phyloP scores from a whole-genome alignment of 352 stramenopile genomes.

The Phytophthora pisi region DNA sequence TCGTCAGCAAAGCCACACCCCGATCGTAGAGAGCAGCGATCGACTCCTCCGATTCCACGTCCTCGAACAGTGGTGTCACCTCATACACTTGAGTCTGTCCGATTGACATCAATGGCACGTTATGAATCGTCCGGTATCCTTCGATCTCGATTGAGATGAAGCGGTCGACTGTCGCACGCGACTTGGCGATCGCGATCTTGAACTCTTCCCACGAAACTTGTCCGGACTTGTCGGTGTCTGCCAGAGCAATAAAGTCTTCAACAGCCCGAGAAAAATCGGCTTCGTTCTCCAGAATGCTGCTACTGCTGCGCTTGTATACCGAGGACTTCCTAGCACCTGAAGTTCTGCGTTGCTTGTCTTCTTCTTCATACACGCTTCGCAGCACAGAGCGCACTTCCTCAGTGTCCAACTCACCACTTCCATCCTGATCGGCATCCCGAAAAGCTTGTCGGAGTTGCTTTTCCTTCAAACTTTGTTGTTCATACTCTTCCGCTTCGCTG shows the following conservation, averaged over 20 bases:
- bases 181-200: conserved; percentile 83
- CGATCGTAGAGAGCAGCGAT: conserved; percentile 73
- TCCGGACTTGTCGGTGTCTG: conserved; percentile 79
- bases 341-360: conserved; percentile 55
- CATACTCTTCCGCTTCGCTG: conserved; percentile 75
- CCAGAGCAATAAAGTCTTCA: conserved; percentile 79
- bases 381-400: conserved; percentile 80
- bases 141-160: conserved; percentile 83
- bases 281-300: conserved; percentile 64
- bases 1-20: conserved; percentile 70
- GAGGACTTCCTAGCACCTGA: conserved; percentile 37
- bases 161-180: conserved; percentile 64
- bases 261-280: conserved; percentile 61
- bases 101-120: conserved; percentile 69
- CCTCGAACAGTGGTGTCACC: conserved; percentile 72
- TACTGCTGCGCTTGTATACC: conserved; percentile 45
- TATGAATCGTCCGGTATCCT: conserved; percentile 68
- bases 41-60: conserved; percentile 71
- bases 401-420: conserved; percentile 78
- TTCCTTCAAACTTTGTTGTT: conserved; percentile 85
- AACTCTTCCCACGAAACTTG: conserved; percentile 89
- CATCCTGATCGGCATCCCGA: conserved; percentile 71
- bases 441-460: conserved; percentile 87
- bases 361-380: conserved; percentile 71
- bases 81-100: conserved; percentile 83